These are phyloP conservation scores for Planoprotostelium fungivorum DNA, from an alignment of 78 protist species.

Conservation along the genomic window DNA sequence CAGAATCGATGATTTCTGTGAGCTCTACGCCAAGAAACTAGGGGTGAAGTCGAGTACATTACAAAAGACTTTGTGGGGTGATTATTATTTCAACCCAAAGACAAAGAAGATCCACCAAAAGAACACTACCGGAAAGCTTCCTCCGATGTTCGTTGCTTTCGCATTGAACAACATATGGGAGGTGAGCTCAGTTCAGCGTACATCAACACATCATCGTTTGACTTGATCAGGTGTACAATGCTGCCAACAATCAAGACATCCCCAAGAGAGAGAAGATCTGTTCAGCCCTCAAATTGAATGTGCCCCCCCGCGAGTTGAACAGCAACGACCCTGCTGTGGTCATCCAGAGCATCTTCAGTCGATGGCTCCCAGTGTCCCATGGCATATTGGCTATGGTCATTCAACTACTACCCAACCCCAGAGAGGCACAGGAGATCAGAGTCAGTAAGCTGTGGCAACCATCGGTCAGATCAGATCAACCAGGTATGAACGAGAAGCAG, in stretches of 20 bases:
- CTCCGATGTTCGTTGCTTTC: constrained; percentile 86
- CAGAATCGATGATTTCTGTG: constrained; percentile 47
- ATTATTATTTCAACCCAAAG: constrained; percentile 68
- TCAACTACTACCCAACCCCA: constrained; percentile 70
- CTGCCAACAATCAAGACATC: constrained; percentile 21
- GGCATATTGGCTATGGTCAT: constrained; percentile 59
- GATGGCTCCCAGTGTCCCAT: constrained; percentile 87
- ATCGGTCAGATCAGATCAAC: background rate
- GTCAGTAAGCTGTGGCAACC: constrained; percentile 52
- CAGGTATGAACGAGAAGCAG: constrained; percentile 22
- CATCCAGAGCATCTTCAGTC: constrained; percentile 40
- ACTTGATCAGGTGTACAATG: background rate
- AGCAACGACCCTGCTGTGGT: constrained; percentile 21
- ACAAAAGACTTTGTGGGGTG: constrained; percentile 89
- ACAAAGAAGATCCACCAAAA: constrained; percentile 35
- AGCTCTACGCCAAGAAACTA: constrained; percentile 32
- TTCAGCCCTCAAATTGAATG: constrained; percentile 37
- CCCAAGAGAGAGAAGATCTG: constrained; percentile 58
- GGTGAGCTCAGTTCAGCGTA: too few relatives aligned
- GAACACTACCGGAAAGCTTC: constrained; percentile 26
- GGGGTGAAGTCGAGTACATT: constrained; percentile 53
- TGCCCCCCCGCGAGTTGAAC: constrained; percentile 24
- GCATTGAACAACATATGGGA: constrained; percentile 80
- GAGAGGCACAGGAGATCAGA: constrained; percentile 68
- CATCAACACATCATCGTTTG: background rate